Percentiles rank a stretch among this genome's conserved stretches.
phyloP scores from a whole-genome alignment of 106 monocot species.

The Dactylorhiza incarnata region DNA sequence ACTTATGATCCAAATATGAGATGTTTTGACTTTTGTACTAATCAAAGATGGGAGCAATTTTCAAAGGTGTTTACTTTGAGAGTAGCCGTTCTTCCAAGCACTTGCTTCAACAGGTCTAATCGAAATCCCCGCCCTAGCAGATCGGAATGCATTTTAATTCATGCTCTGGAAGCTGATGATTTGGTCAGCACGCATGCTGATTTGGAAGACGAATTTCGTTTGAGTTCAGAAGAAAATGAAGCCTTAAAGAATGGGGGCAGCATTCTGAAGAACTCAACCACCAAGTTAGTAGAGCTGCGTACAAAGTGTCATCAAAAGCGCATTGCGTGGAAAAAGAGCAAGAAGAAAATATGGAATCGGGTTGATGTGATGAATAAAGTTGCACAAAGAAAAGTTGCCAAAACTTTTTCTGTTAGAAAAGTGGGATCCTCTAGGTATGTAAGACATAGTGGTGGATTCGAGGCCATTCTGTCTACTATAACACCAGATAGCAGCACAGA shows the following conservation, averaged over 20 bases:
- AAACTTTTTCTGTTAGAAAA: constrained; percentile 13
- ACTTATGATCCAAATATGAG: constrained; percentile 6
- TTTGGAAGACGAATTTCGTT: constrained; percentile 10
- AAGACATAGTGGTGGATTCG: constrained; percentile 14
- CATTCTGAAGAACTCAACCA: constrained; percentile 6
- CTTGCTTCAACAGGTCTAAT: background rate
- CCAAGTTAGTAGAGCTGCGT: background rate
- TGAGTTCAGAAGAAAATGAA: constrained; percentile 6
- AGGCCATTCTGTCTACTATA: constrained; percentile 30
- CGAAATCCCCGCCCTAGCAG: background rate
- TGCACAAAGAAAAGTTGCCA: constrained; percentile 4
- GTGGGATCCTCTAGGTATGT: constrained; percentile 5
- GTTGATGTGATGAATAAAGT: constrained; percentile 21
- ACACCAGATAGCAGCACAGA: constrained; percentile 34
- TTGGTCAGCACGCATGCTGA: background rate
- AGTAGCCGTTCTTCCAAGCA: background rate
- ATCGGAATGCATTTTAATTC: constrained; percentile 9
- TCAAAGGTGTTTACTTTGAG: background rate
- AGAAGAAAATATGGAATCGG: constrained; percentile 31
- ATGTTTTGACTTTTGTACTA: background rate
- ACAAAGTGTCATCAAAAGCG: constrained; percentile 7
- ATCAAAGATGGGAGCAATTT: background rate
- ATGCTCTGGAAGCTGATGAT: constrained; percentile 10
- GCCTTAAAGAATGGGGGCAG: background rate
- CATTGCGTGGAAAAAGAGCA: constrained; percentile 4